A percentile compares a stretch with the other conserved stretches of the same genome.
These are phyloP conservation scores for Xylaria multiplex DNA, from an alignment of 2,329 filamentous ascomycete genomes.

Conservation along the genomic window DNA sequence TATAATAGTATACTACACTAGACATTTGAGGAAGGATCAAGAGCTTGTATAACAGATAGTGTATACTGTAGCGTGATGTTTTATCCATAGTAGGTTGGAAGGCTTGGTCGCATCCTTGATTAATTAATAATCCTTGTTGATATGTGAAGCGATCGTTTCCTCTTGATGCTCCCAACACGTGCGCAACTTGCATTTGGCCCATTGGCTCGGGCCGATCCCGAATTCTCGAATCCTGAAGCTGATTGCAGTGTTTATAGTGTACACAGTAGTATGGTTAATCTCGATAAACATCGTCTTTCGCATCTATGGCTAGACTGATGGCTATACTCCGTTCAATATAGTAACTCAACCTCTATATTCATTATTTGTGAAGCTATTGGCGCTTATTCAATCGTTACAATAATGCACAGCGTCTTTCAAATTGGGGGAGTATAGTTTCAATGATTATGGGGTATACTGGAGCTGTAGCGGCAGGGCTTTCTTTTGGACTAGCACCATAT, in stretches of 20 bases:
- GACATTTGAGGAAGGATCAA: conserved; percentile 6
- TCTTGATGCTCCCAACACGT: conserved; percentile 32
- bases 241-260: background rate
- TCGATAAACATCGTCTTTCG: background rate
- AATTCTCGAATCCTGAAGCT: conserved; percentile 25
- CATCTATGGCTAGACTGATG: background rate
- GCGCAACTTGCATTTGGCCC: conserved; percentile 33
- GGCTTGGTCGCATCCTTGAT: conserved; percentile 14
- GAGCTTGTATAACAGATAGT: conserved; percentile 7
- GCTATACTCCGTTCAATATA: background rate
- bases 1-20: background rate
- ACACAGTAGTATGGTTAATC: background rate
- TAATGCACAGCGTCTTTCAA: background rate
- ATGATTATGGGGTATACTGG: too few relatives aligned
- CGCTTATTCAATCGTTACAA: background rate
- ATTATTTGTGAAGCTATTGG: background rate
- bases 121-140: conserved; percentile 26
- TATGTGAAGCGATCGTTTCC: conserved; percentile 29
- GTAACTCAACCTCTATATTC: background rate
- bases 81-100: conserved; percentile 5
- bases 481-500: background rate
- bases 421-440: background rate
- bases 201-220: conserved; percentile 35
- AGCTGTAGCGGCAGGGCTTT: background rate
- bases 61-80: background rate